Evolutionary conservation across 257 asterid species (phyloP).

Genomic region (Thymus mandschuricus): DNA sequence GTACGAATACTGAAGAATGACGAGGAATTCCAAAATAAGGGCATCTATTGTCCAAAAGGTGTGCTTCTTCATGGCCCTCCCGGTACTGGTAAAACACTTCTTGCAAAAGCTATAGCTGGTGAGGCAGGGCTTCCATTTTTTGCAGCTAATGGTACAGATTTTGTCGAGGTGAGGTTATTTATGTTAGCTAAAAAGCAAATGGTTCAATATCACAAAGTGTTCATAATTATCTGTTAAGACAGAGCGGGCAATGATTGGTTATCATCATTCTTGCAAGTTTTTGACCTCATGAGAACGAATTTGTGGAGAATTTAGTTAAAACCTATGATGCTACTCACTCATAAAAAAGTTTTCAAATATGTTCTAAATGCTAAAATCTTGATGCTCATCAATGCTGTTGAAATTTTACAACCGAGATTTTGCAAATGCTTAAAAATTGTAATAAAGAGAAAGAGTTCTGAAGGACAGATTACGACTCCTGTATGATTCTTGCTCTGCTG

Average conservation of each 20-base stretch:
- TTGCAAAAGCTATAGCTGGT: slow-evolving; percentile 99
- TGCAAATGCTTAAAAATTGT: no score
- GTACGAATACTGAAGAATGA: slow-evolving; percentile 87
- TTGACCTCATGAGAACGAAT: no score
- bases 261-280: no score
- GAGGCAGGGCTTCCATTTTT: slow-evolving; percentile 99
- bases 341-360: no score
- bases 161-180: slow-evolving; percentile 83
- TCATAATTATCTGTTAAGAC: slow-evolving; percentile 9
- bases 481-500: no score
- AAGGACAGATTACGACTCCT: no score
- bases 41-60: slow-evolving; percentile 98
- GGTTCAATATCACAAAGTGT: slow-evolving; percentile 15
- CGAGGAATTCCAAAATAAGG: slow-evolving; percentile 89
- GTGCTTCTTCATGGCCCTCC: slow-evolving; percentile 99
- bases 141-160: slow-evolving; percentile 98
- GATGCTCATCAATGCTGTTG: no score
- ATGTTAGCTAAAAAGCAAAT: not conserved
- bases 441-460: no score
- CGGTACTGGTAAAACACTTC: slow-evolving; percentile 99
- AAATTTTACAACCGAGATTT: no score
- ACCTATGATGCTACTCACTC: no score
- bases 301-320: no score
- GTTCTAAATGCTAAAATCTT: no score
- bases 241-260: not conserved